Conservation (phyloP, 352 stramenopile genomes). For the Phytopythium kandeliae region DNA sequence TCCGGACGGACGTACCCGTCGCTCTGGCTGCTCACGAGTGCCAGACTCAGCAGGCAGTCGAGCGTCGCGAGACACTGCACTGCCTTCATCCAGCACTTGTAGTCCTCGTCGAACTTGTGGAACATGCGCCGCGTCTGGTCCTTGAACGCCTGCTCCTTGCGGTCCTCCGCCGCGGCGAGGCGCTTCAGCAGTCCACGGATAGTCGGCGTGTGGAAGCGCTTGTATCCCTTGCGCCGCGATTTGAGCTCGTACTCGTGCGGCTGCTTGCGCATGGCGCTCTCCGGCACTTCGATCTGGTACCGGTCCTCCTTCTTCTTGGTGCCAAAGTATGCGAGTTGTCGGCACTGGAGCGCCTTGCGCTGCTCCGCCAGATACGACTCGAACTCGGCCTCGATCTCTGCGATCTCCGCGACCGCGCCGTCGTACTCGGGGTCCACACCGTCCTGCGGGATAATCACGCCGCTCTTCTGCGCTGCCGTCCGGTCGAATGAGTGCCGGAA, state of each 20-base stretch:
- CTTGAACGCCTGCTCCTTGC: constrained; percentile 77
- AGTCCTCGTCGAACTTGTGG: constrained; percentile 94
- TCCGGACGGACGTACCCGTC: constrained; percentile 90
- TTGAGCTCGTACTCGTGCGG: constrained; percentile 95
- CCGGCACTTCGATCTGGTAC: constrained; percentile 92
- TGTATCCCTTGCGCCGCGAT: constrained; percentile 90
- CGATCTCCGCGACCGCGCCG: constrained; percentile 83
- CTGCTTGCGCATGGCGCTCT: constrained; percentile 72
- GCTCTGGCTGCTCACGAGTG: constrained; percentile 89
- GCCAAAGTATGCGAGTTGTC: constrained; percentile 91
- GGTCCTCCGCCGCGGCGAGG: constrained; percentile 72
- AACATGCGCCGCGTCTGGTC: constrained; percentile 92
- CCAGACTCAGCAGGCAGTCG: constrained; percentile 95
- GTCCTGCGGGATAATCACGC: constrained; percentile 90
- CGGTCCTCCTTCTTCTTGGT: constrained; percentile 96
- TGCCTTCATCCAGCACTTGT: constrained; percentile 91
- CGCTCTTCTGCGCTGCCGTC: constrained; percentile 83
- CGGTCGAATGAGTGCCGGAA: constrained; percentile 98
- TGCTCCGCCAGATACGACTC: constrained; percentile 87
- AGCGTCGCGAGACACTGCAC: constrained; percentile 91
- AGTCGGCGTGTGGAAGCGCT: constrained; percentile 87
- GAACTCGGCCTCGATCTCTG: constrained; percentile 84
- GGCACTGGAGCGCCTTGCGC: constrained; percentile 65
- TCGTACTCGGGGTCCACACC: constrained; percentile 96
- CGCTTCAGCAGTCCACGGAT: constrained; percentile 79